A percentile compares a stretch with the other conserved stretches of the same genome.
Conservation (phyloP, 441 rosid genomes). For the Macaranga tanarius region DNA sequence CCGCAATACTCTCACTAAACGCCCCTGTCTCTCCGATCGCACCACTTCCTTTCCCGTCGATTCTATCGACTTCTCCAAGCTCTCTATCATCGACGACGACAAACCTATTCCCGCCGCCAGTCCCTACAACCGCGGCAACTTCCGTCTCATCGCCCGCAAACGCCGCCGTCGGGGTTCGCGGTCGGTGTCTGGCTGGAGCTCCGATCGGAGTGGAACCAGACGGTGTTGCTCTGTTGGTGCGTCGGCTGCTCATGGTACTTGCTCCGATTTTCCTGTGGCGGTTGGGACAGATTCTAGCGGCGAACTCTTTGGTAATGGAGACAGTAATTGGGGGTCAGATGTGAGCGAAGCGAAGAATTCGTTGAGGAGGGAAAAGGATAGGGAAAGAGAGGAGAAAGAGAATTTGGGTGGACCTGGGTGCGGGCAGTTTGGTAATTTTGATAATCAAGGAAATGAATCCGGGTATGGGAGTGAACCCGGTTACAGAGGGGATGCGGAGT, state of each 20-base stretch:
- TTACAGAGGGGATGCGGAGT: slow-evolving; percentile 94
- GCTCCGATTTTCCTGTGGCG: slow-evolving; percentile 90
- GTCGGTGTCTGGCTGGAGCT: slow-evolving; percentile 89
- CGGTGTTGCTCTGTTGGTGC: slow-evolving; percentile 90
- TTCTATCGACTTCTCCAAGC: slow-evolving; percentile 55
- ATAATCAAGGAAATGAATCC: slow-evolving; percentile 71
- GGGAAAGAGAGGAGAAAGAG: slow-evolving; percentile 60
- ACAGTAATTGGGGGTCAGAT: slow-evolving; percentile 85
- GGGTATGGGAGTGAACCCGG: slow-evolving; percentile 98
- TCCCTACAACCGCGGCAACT: slow-evolving; percentile 38
- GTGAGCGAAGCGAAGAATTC: slow-evolving; percentile 75
- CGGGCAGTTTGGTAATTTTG: slow-evolving; percentile 55
- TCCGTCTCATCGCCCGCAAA: slow-evolving; percentile 56
- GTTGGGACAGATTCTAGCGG: slow-evolving; percentile 97
- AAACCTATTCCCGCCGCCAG: slow-evolving; percentile 32
- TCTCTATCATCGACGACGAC: slow-evolving; percentile 50
- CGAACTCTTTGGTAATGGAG: slow-evolving; percentile 78
- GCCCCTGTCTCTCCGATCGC: slow-evolving; percentile 95
- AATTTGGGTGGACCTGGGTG: slow-evolving; percentile 31
- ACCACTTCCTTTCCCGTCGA: slow-evolving; percentile 78
- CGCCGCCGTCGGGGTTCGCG: slow-evolving; percentile 84
- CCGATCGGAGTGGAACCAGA: slow-evolving; percentile 81
- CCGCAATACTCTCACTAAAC: slow-evolving; percentile 51
- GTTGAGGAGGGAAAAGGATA: slow-evolving; percentile 55
- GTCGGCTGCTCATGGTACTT: slow-evolving; percentile 70